Conservation (phyloP, 163 green algal genomes). For the Volvox carteri region DNA sequence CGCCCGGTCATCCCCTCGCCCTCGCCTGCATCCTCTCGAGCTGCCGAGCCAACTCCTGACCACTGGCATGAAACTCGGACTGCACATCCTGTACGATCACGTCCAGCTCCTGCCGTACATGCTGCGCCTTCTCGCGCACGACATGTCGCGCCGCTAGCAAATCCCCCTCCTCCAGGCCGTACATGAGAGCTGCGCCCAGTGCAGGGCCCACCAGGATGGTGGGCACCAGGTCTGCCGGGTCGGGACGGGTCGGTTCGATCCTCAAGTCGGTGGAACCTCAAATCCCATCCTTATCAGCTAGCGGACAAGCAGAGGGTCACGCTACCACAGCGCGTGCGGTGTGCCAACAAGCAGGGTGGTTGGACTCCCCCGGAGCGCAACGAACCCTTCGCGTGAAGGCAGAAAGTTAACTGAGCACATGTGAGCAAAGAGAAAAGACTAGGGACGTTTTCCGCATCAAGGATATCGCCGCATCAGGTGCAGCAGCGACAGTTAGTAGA, state of each 20-base stretch:
- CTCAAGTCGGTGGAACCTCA: neutral
- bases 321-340: neutral
- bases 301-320: neutral
- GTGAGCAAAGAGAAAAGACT: too few species aligned
- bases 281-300: neutral
- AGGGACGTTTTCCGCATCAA: too few species aligned
- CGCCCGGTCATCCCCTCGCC: neutral
- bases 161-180: constrained; percentile 53
- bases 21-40: neutral
- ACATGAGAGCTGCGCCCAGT: constrained; percentile 51
- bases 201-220: constrained; percentile 51
- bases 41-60: neutral
- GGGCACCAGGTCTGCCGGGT: constrained; percentile 43
- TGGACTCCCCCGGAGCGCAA: neutral
- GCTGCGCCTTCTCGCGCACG: constrained; percentile 35
- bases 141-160: constrained; percentile 22
- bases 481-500: too few species aligned
- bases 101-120: neutral
- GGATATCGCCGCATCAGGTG: too few species aligned
- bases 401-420: neutral
- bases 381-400: neutral
- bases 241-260: neutral
- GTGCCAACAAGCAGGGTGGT: neutral
- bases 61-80: constrained; percentile 12
- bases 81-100: constrained; percentile 33